Conservation (phyloP, 352 stramenopile species). For the Globisporangium nunn region DNA sequence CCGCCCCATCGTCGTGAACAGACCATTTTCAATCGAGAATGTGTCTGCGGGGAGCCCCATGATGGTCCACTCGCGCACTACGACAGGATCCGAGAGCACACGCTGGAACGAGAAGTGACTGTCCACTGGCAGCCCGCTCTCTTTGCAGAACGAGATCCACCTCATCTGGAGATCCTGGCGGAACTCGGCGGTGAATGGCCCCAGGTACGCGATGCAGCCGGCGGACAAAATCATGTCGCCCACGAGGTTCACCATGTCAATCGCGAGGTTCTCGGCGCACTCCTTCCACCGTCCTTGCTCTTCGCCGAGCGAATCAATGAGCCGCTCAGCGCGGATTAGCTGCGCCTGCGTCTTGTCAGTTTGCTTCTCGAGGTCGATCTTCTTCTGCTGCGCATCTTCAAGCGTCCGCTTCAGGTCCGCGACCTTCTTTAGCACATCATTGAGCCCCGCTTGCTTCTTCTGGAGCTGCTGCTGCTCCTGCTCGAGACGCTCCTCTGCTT, state of each 20-base stretch:
- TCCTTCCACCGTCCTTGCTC: slow-evolving; percentile 90
- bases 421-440: slow-evolving; percentile 78
- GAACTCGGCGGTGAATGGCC: slow-evolving; percentile 87
- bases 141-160: slow-evolving; percentile 82
- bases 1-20: slow-evolving; percentile 87
- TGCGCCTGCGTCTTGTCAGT: slow-evolving; percentile 83
- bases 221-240: slow-evolving; percentile 91
- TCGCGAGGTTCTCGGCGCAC: slow-evolving; percentile 55
- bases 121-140: slow-evolving; percentile 77
- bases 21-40: slow-evolving; percentile 91
- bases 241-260: slow-evolving; percentile 89
- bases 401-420: slow-evolving; percentile 85
- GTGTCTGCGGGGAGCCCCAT: slow-evolving; percentile 89
- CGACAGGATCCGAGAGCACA: slow-evolving; percentile 78
- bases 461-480: slow-evolving; percentile 82
- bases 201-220: slow-evolving; percentile 90
- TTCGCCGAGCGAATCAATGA: slow-evolving; percentile 87
- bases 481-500: slow-evolving; percentile 82
- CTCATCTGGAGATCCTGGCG: slow-evolving; percentile 74
- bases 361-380: slow-evolving; percentile 87
- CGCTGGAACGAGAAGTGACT: slow-evolving; percentile 81
- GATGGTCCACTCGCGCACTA: slow-evolving; percentile 90
- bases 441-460: slow-evolving; percentile 83
- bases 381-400: slow-evolving; percentile 88
- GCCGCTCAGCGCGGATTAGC: slow-evolving; percentile 81